Base-by-base conservation (phyloP, 2,329 filamentous ascomycete genomes). In the Blastomyces gilchristii region DNA sequence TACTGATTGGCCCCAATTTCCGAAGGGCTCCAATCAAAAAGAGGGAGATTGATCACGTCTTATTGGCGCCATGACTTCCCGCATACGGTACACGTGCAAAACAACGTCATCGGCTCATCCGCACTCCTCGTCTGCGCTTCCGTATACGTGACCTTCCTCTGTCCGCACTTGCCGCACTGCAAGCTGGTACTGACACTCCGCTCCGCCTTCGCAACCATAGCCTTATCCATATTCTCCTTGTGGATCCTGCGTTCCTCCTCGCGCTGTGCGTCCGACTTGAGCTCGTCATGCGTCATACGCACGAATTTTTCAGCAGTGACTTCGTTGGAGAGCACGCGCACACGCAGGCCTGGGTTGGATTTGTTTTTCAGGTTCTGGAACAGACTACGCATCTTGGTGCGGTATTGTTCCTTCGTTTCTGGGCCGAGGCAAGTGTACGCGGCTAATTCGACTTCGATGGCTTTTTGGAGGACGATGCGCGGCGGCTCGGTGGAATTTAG, bases 301-400 rank as follows among this genome's bases (percentile, higher is more conserved):
- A 96, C 91, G 69, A 99, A 95, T 45, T 81, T 81, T 2, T 86
- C 83, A 0, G 91, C 80, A 0, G 82, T 68, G 64, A 97, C 89
- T 37, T 89, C 84, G 65, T 89, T 90, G 3, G 80, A 79, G 71
- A 96, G 81, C 68, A 99, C 89, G 67, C 87, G 85, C 65, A 82
- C 81, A 61, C 91, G 87, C 53, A 99, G 84, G 65, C 85, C 83
- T 47, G 84, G 82, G 78, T 97, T 97, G 67, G 86, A 88, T 78
- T 90, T 92, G 80, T 90, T 91, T 81, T 97, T 97, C 69, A 99
- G 85, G 73, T 97, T 97, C 74, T 92, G 86, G 78, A 91, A 97
- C 28, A 99, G 85, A 25, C 91, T 95, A 68, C 93, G 89, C 70
- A 97, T 88, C 81, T 97, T 97, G 68, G 82, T 83, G 73, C 88